Base-by-base conservation (phyloP, 106 monocot species). In the Apostasia shenzhenica region DNA sequence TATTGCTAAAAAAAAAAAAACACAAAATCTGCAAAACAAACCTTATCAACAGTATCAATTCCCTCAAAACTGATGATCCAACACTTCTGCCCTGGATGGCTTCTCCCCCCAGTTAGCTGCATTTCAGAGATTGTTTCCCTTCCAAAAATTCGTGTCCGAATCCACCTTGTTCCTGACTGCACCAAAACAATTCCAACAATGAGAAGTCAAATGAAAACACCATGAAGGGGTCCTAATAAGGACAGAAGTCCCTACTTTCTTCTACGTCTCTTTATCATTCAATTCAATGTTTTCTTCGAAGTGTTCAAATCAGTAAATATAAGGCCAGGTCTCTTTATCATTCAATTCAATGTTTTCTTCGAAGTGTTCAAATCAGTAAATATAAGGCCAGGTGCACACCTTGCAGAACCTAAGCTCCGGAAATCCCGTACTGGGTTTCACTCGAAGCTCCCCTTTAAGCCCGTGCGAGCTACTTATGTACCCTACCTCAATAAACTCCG, bases 101-200 rank as follows among this genome's bases (percentile, higher is more conserved):
- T 66, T 73, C 99, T 85, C 45, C 99, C 99, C 37, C 52, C 61
- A 10, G 47, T 67, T 49, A 99, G 87, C 63, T 90, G 76, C 56
- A 93, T 69, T 75, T 87, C 84, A 2, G 76, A 79, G 14, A 93
- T 74, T 37, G 48, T 3, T 51, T 90, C 79, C 45, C 81, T 88
- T 4, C 87, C 90, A 1, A 68, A 77, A 11, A 85, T 66, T 1
- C 86, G 90, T 3, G 73, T 59, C 14, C 80, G 82, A 70, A 99
- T n/a, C 99, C 99, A 99, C 78, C 93, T 93, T 67, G 12, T 83
- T 45, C 99, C 92, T 10, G 93, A 90, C 91, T 94, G 65, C 6
- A 65, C 14, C 6, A 37, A 7, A 14, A 65, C 14, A 47, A 47
- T 8, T 49, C 26, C 48, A 47, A 26, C 2, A 43, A 48, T 65